phyloP scores from a whole-genome alignment of 345 rosid species.

The Camelina hispida region DNA sequence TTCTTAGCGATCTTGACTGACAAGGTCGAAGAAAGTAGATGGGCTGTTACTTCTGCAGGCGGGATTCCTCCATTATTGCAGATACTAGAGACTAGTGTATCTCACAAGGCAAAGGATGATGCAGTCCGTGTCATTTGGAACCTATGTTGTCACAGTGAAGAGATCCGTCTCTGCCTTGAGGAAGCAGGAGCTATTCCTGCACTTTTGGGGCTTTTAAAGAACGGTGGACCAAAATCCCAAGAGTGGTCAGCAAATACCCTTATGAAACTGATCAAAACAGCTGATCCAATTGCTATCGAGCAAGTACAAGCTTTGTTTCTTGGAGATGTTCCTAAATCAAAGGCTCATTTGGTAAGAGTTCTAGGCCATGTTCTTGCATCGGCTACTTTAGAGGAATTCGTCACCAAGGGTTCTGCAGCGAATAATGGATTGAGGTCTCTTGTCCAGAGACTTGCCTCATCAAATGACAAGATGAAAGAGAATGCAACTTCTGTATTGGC shows the following conservation, averaged over 20 bases:
- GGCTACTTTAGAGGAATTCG: slow-evolving; percentile 64
- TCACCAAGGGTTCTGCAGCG: slow-evolving; percentile 78
- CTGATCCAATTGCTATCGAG: slow-evolving; percentile 82
- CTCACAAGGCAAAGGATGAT: slow-evolving; percentile 80
- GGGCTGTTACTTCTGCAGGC: slow-evolving; percentile 95
- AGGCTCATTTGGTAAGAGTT: slow-evolving; percentile 66
- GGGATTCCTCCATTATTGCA: slow-evolving; percentile 94
- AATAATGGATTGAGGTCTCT: slow-evolving; percentile 80
- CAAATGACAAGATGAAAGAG: slow-evolving; percentile 80
- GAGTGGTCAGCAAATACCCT: slow-evolving; percentile 74
- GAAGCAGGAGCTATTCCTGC: slow-evolving; percentile 84
- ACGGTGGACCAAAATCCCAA: slow-evolving; percentile 75
- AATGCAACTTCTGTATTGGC: slow-evolving; percentile 82
- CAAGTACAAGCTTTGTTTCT: slow-evolving; percentile 74
- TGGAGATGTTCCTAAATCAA: slow-evolving; percentile 71
- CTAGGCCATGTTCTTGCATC: slow-evolving; percentile 82
- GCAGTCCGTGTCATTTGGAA: slow-evolving; percentile 78
- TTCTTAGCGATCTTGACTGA: slow-evolving; percentile 77
- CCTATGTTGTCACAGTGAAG: slow-evolving; percentile 83
- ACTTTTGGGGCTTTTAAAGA: slow-evolving; percentile 68
- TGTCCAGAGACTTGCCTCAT: slow-evolving; percentile 73
- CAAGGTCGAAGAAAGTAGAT: slow-evolving; percentile 87
- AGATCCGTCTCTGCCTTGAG: slow-evolving; percentile 83
- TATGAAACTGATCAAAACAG: slow-evolving; percentile 58
- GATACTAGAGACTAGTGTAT: slow-evolving; percentile 65